Evolutionary conservation across 176 grass and related monocot species (phyloP), one percentile per base, ranked within the genome.

Genomic region (Cenchrus americanus): DNA sequence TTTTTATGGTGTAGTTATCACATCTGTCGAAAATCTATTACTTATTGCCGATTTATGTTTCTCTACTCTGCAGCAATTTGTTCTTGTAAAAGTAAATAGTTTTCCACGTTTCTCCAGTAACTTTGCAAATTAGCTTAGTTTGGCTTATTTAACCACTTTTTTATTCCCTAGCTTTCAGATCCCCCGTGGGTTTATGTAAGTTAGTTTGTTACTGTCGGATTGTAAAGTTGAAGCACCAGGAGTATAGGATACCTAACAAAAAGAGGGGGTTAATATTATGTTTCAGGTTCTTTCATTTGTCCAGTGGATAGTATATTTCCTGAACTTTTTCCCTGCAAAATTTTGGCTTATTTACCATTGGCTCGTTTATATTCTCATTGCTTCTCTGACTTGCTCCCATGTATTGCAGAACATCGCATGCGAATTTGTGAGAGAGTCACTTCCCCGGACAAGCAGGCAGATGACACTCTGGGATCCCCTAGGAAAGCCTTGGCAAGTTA

Each of bases 401-500:
- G 22, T 52, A 64, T 77, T 99, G 54, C 89, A 96, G 93, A 85
- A 86, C 18, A 70, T 99, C 55, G 77, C 87, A 51, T 69, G 14
- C 44, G 84, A 86, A 18, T 92, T 99, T 83, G 88, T 85, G 27
- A 87, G 55, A 53, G 59, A 83, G 58, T 68, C 73, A 24, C 91
- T 96, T 69, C 93, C 96, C 14, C 88, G 42, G 32, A 71, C 46
- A 60, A 78, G 15, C 80, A 72, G 80, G 65, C 92, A 71, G 83
- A 66, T 96, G 22, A 99, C 90, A 7, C 83, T 99, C 30, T 92
- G 83, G 91, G 93, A 99, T 83, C 93, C 91, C 23, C 82, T 88
- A 52, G 91, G 87, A 44, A 88, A 88, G 67, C 30, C 83, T 48
- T 99, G 96, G 96, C 57, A 78, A 6, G 85, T 99, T 22, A 92